Conservation (phyloP, 805 yeast genomes). For the Soucietia sequanensis region DNA sequence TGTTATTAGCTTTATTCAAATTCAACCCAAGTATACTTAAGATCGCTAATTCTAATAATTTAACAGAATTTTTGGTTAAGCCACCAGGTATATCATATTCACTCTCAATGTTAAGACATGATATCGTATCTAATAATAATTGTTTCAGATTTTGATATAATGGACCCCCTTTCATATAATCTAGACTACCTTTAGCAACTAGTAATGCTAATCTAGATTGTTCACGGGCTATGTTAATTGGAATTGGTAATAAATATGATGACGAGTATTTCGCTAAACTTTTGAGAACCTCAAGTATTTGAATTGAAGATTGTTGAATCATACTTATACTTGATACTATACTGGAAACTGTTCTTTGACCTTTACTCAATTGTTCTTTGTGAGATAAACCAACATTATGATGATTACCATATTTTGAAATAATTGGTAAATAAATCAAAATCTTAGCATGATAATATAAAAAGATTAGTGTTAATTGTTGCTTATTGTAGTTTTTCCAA, state of each 20-base stretch:
- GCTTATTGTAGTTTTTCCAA: conserved; percentile 35
- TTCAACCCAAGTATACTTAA: conserved; percentile 61
- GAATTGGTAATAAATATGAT: conserved; percentile 56
- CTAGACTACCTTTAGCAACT: conserved; percentile 75
- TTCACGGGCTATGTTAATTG: conserved; percentile 60
- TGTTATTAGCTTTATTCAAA: conserved; percentile 15
- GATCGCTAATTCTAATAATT: conserved; percentile 56
- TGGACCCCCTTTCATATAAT: conserved; percentile 81
- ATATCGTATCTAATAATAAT: conserved; percentile 50
- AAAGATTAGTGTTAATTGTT: conserved; percentile 52
- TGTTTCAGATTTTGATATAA: conserved; percentile 67
- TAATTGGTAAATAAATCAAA: conserved; percentile 40
- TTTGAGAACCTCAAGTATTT: conserved; percentile 54
- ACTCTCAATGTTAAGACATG: conserved; percentile 51
- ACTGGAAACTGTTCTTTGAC: conserved; percentile 27
- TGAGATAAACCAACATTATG: conserved; percentile 41
- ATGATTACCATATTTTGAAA: conserved; percentile 41
- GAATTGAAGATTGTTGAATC: conserved; percentile 65
- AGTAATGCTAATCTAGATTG: conserved; percentile 61
- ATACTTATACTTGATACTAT: conserved; percentile 57
- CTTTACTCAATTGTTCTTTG: conserved; percentile 38
- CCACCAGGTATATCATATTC: conserved; percentile 58
- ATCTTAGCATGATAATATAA: conserved; percentile 44
- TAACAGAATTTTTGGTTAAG: conserved; percentile 55
- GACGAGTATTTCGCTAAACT: conserved; percentile 36